Evolutionary conservation across 2,329 filamentous ascomycete genomes (phyloP), one percentile per base, ranked within the genome.

Genomic region (Curvularia sp.): DNA sequence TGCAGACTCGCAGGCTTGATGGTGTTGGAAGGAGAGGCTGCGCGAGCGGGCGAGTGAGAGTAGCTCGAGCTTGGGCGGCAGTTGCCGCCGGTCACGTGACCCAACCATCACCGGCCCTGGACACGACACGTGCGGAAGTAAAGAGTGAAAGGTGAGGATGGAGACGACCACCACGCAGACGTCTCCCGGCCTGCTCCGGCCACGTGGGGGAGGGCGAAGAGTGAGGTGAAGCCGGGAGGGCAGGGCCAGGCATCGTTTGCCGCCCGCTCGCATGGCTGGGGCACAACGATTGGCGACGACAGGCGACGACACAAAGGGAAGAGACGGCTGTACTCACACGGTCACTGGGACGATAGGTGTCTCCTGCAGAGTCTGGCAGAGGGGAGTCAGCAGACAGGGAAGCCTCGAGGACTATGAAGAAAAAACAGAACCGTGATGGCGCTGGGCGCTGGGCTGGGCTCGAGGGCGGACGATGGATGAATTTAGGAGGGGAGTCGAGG

Each of bases 311-410:
- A 47, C 43, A 57, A 57, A 39, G 41, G 49, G 43, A 55, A 58
- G 49, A 46, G 53, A 49, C 52, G 57, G 50, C 43, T 48, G 61
- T 24, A 69, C 68, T 68, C 60, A 69, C 67, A 50, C 58, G 59
- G 46, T 68, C 66, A 53, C 63, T 61, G 43, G 68, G 66, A 62
- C 66, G 68, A 58, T 70, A 70, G 28, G 62, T 65, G 56, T 70
- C 66, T 50, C 58, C 58, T 53, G 55, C 31, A 55, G 55, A 46
- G 64, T 70, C 68, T 69, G 62, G 48, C 47, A 51, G 62, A 57
- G 24, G 53, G 60, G 28, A 44, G 63, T 67, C 65, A 69, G 68
- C 62, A 64, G 53, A 62, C 57, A 57, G 57, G 52, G 57, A 46
- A 20, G 49, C 57, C 58, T 26, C 24, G 24, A 26, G 53, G 56